Conservation (phyloP, 345 rosid species). For the Eucalyptus sp. region DNA sequence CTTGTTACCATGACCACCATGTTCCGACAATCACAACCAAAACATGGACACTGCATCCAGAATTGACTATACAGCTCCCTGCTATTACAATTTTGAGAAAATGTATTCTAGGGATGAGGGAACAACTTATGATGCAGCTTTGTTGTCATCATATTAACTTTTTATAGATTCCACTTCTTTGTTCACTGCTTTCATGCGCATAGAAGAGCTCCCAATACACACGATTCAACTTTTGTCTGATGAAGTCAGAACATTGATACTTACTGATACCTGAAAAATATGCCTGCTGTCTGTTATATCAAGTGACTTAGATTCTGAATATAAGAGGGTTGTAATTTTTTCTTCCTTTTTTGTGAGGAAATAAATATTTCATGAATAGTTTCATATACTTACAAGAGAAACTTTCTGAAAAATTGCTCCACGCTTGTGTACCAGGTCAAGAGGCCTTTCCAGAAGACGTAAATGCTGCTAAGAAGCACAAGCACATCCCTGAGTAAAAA, state of each 20-base stretch:
- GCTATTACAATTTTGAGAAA: neutral
- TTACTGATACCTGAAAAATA: neutral
- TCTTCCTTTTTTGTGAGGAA: neutral
- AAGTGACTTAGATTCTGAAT: neutral
- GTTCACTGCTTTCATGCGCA: neutral
- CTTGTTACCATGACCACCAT: neutral
- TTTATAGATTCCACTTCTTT: neutral
- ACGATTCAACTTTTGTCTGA: neutral
- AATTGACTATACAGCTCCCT: neutral
- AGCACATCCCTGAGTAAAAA: neutral
- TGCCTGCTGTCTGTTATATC: neutral
- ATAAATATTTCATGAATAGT: neutral
- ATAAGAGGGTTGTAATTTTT: neutral
- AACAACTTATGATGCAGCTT: neutral
- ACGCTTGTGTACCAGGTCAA: slow-evolving; percentile 60
- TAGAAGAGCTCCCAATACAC: neutral
- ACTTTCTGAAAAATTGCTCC: slow-evolving; percentile 61
- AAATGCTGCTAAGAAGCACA: slow-evolving; percentile 44
- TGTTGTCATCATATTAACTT: neutral
- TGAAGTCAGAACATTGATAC: neutral
- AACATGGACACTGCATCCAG: neutral
- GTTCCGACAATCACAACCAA: neutral
- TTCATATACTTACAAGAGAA: slow-evolving; percentile 51
- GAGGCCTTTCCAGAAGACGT: slow-evolving; percentile 75
- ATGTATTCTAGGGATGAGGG: neutral